Evolutionary conservation across 1,139 yeast genomes (phyloP).

Genomic region (Hanseniaspora sp.): DNA sequence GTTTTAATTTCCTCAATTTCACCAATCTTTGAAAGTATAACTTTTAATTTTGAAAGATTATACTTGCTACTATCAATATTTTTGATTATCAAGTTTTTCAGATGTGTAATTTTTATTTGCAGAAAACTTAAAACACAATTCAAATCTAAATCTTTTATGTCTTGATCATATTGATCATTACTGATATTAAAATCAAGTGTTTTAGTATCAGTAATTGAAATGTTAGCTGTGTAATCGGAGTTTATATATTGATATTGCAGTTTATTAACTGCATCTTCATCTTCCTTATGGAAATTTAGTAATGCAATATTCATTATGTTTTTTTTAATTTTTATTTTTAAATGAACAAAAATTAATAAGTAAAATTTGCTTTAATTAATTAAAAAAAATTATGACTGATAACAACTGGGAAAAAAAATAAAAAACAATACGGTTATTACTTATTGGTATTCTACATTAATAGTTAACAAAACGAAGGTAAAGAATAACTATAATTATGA

Average conservation of each 20-base stretch:
- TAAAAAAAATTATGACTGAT: too few species aligned
- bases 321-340: too few species aligned
- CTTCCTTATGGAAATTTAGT: not conserved
- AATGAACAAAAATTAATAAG: too few species aligned
- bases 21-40: not conserved
- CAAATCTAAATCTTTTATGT: not conserved
- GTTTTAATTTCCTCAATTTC: conserved; percentile 1
- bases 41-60: not conserved
- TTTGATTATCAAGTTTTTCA: conserved; percentile 7
- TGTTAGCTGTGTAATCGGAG: not conserved
- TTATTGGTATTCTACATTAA: too few species aligned
- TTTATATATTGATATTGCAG: not conserved
- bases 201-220: not conserved
- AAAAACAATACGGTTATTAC: too few species aligned
- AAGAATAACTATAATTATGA: too few species aligned
- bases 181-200: not conserved
- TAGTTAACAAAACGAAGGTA: too few species aligned
- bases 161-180: not conserved
- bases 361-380: too few species aligned
- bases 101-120: not conserved
- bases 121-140: not conserved
- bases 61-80: not conserved
- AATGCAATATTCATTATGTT: not conserved
- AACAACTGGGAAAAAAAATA: too few species aligned
- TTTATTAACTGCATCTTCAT: not conserved